Base-by-base conservation (phyloP, 495 filamentous ascomycete genomes). In the Podospora pseudopauciseta region DNA sequence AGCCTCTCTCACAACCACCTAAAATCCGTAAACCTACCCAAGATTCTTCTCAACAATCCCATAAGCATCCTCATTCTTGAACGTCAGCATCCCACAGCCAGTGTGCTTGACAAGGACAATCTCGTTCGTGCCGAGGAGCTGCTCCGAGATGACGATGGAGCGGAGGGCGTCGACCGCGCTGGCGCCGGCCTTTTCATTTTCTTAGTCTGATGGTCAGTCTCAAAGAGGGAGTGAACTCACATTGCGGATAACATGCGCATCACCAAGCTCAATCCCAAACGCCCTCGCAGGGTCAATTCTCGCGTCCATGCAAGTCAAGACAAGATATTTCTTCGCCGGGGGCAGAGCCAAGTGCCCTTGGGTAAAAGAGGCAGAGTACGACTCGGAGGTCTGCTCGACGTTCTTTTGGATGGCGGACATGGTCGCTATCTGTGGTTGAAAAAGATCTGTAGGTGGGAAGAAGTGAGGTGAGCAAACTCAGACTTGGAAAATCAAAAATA, bases 221-320 rank as follows among this genome's bases (percentile, higher is more conserved):
- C 11, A 16, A 61, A 60, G 60, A 59, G 9, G 9, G 60, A 16
- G 28, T 5, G 26, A 44, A 67, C 66, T 66, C 55, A 76, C 77
- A 72, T 96, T 96, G 67, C 92, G 89, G 70, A 96, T 92, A 23
- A 96, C 85, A 76, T 94, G 91, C 5, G 92, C 91, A 67, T 91
- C 88, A 20, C 91, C 91, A 56, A 92, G 85, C 63, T 84, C 77
- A 64, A 94, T 89, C n/a, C 89, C 90, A 67, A 91, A 89, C 5
- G 90, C 92, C 3, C 81, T 74, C 2, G 87, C 84, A 0, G 90
- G 85, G 70, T 94, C 89, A 68, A 96, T 88, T 13, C 92, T 87
- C 1, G 92, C 90, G 73, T 96, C 92, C 91, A 94, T 95, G 79
- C 92, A 96, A 3, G 91, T 92, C 53, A 84, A 70, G 39, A 90